Evolutionary conservation across 2,329 filamentous ascomycete genomes (phyloP), one percentile per base, ranked within the genome.

Genomic region (Incumbomyces delicatus): DNA sequence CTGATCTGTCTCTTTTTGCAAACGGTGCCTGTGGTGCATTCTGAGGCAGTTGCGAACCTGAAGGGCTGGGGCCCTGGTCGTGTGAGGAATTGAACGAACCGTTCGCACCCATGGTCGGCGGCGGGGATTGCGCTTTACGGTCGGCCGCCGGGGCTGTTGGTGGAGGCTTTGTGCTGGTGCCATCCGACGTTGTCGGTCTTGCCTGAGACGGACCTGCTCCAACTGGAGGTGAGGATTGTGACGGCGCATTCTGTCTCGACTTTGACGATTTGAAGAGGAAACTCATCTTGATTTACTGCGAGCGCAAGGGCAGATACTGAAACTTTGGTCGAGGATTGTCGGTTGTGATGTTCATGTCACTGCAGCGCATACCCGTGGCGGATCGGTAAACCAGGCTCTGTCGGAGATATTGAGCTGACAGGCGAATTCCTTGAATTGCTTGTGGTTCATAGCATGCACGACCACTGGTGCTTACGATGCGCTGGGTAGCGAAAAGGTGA

Each of bases 261-360:
- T 87, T 88, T 8, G 22, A 27, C 47, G 81, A 85, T 66, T 87
- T 87, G 72, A 88, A 88, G 52, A 88, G 75, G 66, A 88, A 88
- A 27, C 22, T 27, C 22, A 27, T 27, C 22, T 27, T 27, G 22
- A 27, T 27, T 27, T 27, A 27, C 8, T 27, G 22, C 22, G 22
- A 27, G 22, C 22, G 22, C 22, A 8, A 27, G 8, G 22, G 5
- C 22, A 27, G 8, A 27, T 27, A 27, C 22, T 27, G 5, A 8
- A 27, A 27, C 4, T 27, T 27, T 8, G 8, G 22, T 27, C 5
- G 22, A 27, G 22, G 22, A 8, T 27, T 27, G 22, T 27, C 8
- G 22, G 8, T 27, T 27, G 22, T 27, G 22, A 4, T 27, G 22
- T 27, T 27, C 22, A 27, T 27, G 22, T 27, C 22, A 27, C 22